Conservation (phyloP, 202 grass and related monocot genomes). For the Carex sylvatica region DNA sequence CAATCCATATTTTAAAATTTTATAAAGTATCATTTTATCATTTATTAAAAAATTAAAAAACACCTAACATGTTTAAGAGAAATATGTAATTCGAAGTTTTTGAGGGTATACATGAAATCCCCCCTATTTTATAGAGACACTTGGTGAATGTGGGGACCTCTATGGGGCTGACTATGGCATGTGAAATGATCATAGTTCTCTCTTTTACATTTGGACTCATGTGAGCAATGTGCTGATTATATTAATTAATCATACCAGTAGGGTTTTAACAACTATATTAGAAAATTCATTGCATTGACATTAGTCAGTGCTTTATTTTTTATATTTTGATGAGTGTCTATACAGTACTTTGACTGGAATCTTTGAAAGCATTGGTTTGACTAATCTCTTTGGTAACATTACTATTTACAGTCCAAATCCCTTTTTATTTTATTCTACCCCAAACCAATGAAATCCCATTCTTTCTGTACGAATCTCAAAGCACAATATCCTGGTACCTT, state of each 20-base stretch:
- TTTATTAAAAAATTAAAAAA: too few relatives aligned
- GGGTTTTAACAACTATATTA: conserved; percentile 1
- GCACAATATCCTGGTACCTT: too few relatives aligned
- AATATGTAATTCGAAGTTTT: too few relatives aligned
- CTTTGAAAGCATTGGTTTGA: conserved; percentile 16
- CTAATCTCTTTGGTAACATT: neutral
- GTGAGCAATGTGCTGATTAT: neutral
- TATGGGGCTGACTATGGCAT: neutral
- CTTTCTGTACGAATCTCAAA: too few relatives aligned
- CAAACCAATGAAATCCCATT: neutral
- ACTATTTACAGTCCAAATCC: neutral
- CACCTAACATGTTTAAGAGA: too few relatives aligned
- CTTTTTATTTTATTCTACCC: neutral
- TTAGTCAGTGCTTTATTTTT: neutral
- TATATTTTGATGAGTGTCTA: neutral
- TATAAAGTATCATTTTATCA: too few relatives aligned
- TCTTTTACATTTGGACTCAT: conserved; percentile 9
- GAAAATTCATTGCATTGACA: conserved; percentile 16
- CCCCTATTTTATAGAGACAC: neutral
- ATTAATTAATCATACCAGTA: conserved; percentile 6
- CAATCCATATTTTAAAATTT: too few relatives aligned
- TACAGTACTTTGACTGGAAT: conserved; percentile 5
- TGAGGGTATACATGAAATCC: too few relatives aligned
- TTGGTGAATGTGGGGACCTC: conserved; percentile 2
- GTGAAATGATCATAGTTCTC: conserved; percentile 1